Evolutionary conservation across 345 rosid genomes (phyloP).

Genomic region (Citrus inodora): DNA sequence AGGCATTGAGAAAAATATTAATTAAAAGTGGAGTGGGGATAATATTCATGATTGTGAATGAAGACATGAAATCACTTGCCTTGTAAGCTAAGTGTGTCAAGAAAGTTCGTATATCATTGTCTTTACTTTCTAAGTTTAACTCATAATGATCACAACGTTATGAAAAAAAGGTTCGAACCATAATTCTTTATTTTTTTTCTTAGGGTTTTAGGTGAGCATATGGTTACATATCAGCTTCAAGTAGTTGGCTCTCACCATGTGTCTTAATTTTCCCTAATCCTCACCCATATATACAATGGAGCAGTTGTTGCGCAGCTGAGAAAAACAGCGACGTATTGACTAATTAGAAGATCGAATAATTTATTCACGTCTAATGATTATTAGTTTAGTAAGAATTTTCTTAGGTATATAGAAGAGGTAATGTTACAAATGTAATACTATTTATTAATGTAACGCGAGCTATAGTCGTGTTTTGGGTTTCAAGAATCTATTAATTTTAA

Average conservation of each 20-base stretch:
- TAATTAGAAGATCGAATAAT: neutral
- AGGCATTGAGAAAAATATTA: neutral
- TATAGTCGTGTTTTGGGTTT: too few species aligned
- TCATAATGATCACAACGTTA: neutral
- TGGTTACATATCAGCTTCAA: conserved; percentile 37
- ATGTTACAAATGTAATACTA: too few species aligned
- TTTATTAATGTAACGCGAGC: too few species aligned
- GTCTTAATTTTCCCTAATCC: neutral
- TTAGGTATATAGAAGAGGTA: neutral
- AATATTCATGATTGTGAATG: conserved; percentile 12
- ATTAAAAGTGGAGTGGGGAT: too few species aligned
- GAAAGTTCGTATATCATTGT: conserved; percentile 48
- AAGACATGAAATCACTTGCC: conserved; percentile 44
- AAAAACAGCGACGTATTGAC: neutral
- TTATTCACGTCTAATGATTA: neutral
- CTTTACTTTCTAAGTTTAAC: conserved; percentile 13
- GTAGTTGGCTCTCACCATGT: conserved; percentile 21
- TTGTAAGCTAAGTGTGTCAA: conserved; percentile 51
- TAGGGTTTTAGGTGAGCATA: conserved; percentile 24
- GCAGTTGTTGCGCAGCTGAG: conserved; percentile 3
- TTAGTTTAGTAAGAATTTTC: neutral
- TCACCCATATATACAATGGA: neutral
- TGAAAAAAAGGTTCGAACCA: neutral
- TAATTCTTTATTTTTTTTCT: neutral
- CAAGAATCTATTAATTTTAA: too few species aligned